Conservation (phyloP, 805 yeast genomes). For the Candida sithepensis region DNA sequence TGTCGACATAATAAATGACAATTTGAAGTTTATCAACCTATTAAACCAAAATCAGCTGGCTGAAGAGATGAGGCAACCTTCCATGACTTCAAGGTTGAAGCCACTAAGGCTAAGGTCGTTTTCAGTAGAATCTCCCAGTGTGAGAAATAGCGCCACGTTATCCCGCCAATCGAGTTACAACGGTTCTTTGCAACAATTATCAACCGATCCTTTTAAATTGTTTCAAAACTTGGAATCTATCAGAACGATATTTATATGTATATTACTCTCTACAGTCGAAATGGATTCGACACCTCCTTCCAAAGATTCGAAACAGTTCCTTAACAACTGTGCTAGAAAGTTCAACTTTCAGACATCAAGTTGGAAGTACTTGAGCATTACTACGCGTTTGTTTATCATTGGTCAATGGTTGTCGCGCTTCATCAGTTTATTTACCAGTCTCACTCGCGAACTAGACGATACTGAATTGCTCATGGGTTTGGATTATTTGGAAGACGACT, state of each 20-base stretch:
- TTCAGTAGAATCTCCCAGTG: constrained; percentile 12
- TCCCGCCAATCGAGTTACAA: neutral
- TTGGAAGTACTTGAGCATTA: constrained; percentile 1
- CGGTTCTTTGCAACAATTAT: constrained; percentile 8
- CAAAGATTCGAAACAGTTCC: constrained; percentile 8
- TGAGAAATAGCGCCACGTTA: constrained; percentile 4
- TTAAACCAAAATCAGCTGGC: constrained; percentile 17
- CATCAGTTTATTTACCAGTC: constrained; percentile 7
- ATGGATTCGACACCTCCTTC: neutral
- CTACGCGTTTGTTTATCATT: constrained; percentile 14
- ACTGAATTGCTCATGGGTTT: neutral
- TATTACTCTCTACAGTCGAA: constrained; percentile 21
- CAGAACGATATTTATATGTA: constrained; percentile 23
- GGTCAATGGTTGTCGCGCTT: constrained; percentile 14
- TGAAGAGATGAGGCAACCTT: constrained; percentile 6
- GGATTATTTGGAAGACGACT: constrained; percentile 5
- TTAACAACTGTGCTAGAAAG: constrained; percentile 12
- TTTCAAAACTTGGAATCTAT: constrained; percentile 15
- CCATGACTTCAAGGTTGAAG: constrained; percentile 8
- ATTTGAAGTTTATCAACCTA: constrained; percentile 19
- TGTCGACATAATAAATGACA: constrained; percentile 20
- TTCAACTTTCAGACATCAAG: constrained; percentile 11
- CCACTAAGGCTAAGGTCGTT: constrained; percentile 21
- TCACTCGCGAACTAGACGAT: constrained; percentile 15
- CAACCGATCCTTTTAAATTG: constrained; percentile 15